These are phyloP conservation scores for Aquanectria penicillioides DNA, from an alignment of 2,329 filamentous ascomycete genomes.

Conservation along the genomic window DNA sequence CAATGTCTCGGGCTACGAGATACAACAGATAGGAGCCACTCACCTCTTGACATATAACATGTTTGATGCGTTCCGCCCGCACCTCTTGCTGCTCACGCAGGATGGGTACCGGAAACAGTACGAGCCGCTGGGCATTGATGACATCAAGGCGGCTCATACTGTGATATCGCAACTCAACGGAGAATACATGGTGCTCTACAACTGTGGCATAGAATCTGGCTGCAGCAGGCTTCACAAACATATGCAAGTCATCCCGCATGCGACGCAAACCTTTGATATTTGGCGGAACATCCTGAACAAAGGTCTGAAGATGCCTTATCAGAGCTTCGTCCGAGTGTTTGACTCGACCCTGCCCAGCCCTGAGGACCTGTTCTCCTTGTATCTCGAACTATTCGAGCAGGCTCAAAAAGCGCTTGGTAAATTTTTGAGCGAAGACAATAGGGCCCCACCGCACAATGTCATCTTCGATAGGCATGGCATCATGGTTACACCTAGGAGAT, in stretches of 20 bases:
- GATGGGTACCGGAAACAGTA: conserved; percentile 59
- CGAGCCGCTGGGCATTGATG: conserved; percentile 51
- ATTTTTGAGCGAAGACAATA: conserved; percentile 3
- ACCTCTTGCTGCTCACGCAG: conserved; percentile 57
- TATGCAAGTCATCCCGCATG: conserved; percentile 53
- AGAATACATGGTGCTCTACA: conserved; percentile 55
- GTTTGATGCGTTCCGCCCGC: conserved; percentile 58
- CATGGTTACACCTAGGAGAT: conserved; percentile 57
- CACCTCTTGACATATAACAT: conserved; percentile 60
- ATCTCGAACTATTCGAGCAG: conserved; percentile 37
- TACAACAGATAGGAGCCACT: conserved; percentile 50
- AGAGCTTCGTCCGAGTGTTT: conserved; percentile 47
- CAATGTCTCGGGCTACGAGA: conserved; percentile 52
- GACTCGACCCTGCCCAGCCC: conserved; percentile 33
- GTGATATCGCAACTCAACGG: conserved; percentile 42
- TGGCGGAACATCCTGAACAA: conserved; percentile 36
- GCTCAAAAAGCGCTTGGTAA: conserved; percentile 1
- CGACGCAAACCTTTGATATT: conserved; percentile 39
- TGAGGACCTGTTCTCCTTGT: conserved; percentile 34
- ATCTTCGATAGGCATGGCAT: conserved; percentile 55
- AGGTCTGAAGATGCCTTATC: conserved; percentile 45
- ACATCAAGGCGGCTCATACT: conserved; percentile 51
- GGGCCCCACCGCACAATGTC: conserved; percentile 52
- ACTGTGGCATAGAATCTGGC: conserved; percentile 55
- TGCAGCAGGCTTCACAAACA: conserved; percentile 61